These are phyloP conservation scores for Citrus medica DNA, from an alignment of 345 rosid genomes.

Conservation along the genomic window DNA sequence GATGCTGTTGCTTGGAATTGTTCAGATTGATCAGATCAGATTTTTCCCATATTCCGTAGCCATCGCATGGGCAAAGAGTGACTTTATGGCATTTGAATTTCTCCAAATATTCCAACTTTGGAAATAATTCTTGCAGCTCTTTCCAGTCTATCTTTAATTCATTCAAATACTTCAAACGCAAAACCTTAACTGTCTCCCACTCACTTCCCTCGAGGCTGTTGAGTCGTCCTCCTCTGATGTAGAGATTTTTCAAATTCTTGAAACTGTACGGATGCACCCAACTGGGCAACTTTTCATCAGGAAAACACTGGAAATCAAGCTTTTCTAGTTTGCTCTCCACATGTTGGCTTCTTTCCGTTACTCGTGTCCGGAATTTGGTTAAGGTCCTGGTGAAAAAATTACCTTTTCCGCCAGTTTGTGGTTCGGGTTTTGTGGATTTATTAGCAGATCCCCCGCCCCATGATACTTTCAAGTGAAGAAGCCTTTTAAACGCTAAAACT, in stretches of 20 bases:
- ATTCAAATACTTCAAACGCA: slow-evolving; percentile 30
- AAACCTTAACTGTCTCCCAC: slow-evolving; percentile 18
- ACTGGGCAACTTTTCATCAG: neutral
- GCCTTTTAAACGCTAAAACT: neutral
- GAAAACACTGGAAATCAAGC: slow-evolving; percentile 25
- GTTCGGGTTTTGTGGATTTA: neutral
- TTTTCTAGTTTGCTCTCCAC: slow-evolving; percentile 14
- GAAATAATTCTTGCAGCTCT: slow-evolving; percentile 17
- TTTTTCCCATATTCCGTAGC: slow-evolving; percentile 31
- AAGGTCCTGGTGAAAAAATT: neutral
- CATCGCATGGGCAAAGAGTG: slow-evolving; percentile 36
- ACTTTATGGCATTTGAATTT: slow-evolving; percentile 30
- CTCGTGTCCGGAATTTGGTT: neutral
- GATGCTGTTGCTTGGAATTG: neutral
- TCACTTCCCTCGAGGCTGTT: neutral
- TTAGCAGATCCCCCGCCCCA: neutral
- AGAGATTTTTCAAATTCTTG: slow-evolving; percentile 18
- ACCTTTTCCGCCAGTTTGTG: neutral
- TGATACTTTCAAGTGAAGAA: neutral
- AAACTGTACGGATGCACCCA: slow-evolving; percentile 22
- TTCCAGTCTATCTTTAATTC: slow-evolving; percentile 26
- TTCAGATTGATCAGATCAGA: neutral
- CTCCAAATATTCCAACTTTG: slow-evolving; percentile 33
- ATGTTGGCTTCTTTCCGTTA: too few relatives aligned
- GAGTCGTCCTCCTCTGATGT: slow-evolving; percentile 33